A percentile compares a stretch with the other conserved stretches of the same genome.
Evolutionary conservation across 1,284 basidiomycete genomes (phyloP).

Genomic region (Apiotrichum gamsii): DNA sequence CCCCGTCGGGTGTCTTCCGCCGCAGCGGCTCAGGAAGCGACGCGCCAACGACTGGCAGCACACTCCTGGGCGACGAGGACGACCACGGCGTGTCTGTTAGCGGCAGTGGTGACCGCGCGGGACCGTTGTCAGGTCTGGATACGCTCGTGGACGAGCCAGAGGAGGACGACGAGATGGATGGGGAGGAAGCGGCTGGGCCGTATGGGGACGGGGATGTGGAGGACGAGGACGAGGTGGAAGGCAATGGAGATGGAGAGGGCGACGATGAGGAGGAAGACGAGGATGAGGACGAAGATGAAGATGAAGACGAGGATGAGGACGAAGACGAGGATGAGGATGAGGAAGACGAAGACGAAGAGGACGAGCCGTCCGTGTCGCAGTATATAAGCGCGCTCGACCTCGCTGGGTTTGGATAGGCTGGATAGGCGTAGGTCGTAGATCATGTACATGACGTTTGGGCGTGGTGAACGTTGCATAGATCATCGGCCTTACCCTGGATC

Average conservation of each 20-base stretch:
- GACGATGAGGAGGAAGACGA: conserved; percentile 31
- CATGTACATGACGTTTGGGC: too few species aligned
- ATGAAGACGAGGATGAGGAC: conserved; percentile 29
- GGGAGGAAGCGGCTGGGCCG: neutral
- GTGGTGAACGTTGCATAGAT: too few species aligned
- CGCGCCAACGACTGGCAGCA: too few species aligned
- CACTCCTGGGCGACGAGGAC: too few species aligned
- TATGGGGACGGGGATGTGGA: conserved; percentile 1
- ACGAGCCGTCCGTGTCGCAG: conserved; percentile 32
- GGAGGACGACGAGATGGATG: neutral
- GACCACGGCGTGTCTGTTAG: too few species aligned
- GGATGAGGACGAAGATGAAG: conserved; percentile 29
- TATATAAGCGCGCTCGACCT: conserved; percentile 43
- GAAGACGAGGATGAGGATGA: conserved; percentile 39
- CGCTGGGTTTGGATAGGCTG: conserved; percentile 15
- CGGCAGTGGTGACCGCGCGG: too few species aligned
- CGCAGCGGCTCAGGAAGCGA: too few species aligned
- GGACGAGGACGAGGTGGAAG: conserved; percentile 3
- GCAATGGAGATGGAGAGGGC: conserved; percentile 26
- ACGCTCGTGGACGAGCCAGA: neutral
- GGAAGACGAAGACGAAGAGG: conserved; percentile 35
- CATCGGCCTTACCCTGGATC: too few species aligned
- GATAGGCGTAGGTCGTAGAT: too few species aligned
- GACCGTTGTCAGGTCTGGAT: too few species aligned
- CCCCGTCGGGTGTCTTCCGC: too few species aligned